Base-by-base conservation (phyloP, 441 rosid genomes). In the Jatropha podagrica region DNA sequence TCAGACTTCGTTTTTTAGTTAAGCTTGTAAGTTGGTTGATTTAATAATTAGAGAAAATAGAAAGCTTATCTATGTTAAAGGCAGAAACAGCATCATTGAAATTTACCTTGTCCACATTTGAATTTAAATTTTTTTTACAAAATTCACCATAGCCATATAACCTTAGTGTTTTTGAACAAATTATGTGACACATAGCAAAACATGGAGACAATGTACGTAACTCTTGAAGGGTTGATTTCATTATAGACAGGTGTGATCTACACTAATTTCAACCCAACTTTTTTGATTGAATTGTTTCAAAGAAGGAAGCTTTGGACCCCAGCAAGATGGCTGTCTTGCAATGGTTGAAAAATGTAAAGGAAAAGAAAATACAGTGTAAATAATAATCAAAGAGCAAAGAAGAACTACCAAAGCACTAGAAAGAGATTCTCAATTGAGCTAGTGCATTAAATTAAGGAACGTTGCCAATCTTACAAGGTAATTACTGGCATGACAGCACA, bases 401-500 rank as follows among this genome's bases (percentile, higher is more conserved):
- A 17, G 17, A 54, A 54, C n/a, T 17, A 54, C n/a, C 58, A 54
- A 54, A 54, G 26, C 61, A 20, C 61, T n/a, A 18, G 18, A 17
- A n/a, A 18, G 61, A 56, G 41, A 61, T 61, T 12, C 44, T 40
- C 20, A 26, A 27, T 49, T 64, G 46, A 56, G 11, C 32, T n/a
- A 15, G 27, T 6, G 5, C 4, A 32, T 37, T 26, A 66, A 72
- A 41, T 46, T 18, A 74, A 68, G 65, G 73, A 65, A 70, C 5
- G 58, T 17, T 37, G 42, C 23, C 13, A 40, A 77, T 80, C 96
- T 89, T 85, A 95, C 98, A 92, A 78, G 65, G 99, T 92, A 78
- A 95, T 82, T 61, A 89, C 49, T 1, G 99, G 98, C 97, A 95
- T 91, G 75, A 92, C 81, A 72, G 94, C 83, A 65, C 97, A 95